phyloP scores from a whole-genome alignment of 2,329 filamentous ascomycete genomes.

The Pseudogymnoascus verrucosus region DNA sequence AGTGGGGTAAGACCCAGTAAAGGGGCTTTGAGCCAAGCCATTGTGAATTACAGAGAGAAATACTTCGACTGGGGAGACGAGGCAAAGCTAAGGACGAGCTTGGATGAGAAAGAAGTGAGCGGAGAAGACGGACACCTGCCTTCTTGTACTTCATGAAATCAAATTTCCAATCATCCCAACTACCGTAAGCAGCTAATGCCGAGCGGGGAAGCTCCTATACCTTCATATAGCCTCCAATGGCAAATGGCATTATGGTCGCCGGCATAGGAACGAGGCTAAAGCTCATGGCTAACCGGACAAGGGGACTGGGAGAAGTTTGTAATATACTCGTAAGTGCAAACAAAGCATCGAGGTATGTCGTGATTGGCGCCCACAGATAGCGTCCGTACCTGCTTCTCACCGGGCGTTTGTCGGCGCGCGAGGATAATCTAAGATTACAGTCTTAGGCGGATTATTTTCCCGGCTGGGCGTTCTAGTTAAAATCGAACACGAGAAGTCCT shows the following conservation, averaged over 20 bases:
- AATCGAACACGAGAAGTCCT: background rate
- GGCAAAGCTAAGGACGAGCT: background rate
- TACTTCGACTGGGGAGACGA: background rate
- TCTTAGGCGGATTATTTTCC: constrained; percentile 3
- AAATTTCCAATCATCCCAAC: background rate
- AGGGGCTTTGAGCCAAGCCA: constrained; percentile 5
- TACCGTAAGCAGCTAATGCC: background rate
- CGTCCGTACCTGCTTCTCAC: background rate
- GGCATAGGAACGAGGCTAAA: background rate
- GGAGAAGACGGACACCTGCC: background rate
- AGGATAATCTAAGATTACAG: background rate
- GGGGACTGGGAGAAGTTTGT: background rate
- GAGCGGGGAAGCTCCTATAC: background rate
- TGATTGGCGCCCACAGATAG: constrained; percentile 1
- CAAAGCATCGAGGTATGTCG: background rate
- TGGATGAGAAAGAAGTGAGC: background rate
- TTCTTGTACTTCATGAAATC: constrained; percentile 2
- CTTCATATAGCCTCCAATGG: background rate
- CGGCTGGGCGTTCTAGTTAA: background rate
- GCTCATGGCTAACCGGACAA: constrained; percentile 3
- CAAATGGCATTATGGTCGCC: background rate
- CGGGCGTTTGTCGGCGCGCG: background rate
- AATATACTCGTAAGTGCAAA: background rate
- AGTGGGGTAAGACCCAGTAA: background rate
- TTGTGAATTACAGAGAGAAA: background rate